These are phyloP conservation scores for Naganishia sp. DNA, from an alignment of 1,284 basidiomycete species.

Conservation along the genomic window DNA sequence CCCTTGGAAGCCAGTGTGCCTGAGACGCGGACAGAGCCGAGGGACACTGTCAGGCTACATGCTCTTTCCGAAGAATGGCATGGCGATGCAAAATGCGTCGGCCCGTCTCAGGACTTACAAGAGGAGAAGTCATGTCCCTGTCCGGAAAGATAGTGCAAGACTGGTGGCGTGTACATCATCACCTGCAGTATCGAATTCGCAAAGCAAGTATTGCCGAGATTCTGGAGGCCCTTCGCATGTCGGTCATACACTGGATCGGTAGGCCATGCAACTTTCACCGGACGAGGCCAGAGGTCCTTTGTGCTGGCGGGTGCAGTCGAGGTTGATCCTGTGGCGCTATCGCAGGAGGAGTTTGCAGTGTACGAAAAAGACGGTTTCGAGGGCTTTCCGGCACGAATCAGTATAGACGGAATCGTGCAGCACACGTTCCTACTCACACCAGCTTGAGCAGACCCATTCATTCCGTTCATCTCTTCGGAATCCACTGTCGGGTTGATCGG, in stretches of 20 bases:
- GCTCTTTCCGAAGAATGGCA: not conserved
- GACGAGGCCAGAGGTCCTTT: constrained; percentile 28
- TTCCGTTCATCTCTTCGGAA: constrained; percentile 1
- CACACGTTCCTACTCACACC: not conserved
- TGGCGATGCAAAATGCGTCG: not conserved
- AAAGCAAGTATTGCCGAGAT: constrained; percentile 97
- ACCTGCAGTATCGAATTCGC: constrained; percentile 94
- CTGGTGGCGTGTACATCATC: constrained; percentile 87
- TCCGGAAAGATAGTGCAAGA: constrained; percentile 58
- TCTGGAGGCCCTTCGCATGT: constrained; percentile 65
- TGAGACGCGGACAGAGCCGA: not conserved
- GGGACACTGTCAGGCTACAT: not conserved
- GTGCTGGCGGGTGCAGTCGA: not conserved
- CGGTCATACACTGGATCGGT: constrained; percentile 14
- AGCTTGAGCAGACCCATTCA: not conserved
- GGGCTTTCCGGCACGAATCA: not conserved
- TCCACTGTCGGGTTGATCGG: constrained; percentile 17
- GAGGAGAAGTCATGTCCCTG: constrained; percentile 19
- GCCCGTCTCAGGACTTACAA: constrained; percentile 8
- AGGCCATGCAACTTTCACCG: constrained; percentile 30
- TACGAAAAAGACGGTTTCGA: constrained; percentile 23
- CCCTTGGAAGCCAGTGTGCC: constrained; percentile 15
- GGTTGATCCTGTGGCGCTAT: constrained; percentile 8
- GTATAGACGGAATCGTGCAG: not conserved
- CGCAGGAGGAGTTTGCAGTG: constrained; percentile 2